Conservation (phyloP, 2,329 filamentous ascomycete genomes). For the Pyrenochaeta sp. region DNA sequence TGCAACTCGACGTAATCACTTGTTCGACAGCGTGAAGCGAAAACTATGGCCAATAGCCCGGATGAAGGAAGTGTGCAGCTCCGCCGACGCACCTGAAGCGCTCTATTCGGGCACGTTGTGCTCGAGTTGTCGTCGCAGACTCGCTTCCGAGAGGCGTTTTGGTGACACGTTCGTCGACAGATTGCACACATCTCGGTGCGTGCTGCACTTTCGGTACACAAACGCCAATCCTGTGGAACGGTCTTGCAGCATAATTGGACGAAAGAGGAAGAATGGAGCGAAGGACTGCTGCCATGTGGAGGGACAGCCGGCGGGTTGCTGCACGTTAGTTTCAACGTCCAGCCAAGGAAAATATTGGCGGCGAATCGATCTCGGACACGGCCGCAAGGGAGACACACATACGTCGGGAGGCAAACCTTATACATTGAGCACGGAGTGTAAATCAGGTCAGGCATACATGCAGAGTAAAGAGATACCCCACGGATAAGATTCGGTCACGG, state of each 20-base stretch:
- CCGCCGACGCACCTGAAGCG: slow-evolving; percentile 18
- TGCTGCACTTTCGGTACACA: slow-evolving; percentile 23
- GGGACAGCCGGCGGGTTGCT: slow-evolving; percentile 8
- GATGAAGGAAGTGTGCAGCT: slow-evolving; percentile 15
- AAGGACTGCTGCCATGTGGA: slow-evolving; percentile 15
- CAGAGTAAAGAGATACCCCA: slow-evolving; percentile 27
- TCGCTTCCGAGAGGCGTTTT: slow-evolving; percentile 32
- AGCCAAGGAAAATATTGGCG: slow-evolving; percentile 5
- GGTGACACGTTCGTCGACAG: slow-evolving; percentile 34
- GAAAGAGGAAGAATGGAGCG: slow-evolving; percentile 30
- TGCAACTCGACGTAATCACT: slow-evolving; percentile 4
- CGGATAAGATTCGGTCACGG: slow-evolving; percentile 7
- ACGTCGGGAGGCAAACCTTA: slow-evolving; percentile 11
- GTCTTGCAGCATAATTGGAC: slow-evolving; percentile 21
- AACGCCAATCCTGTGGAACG: slow-evolving; percentile 16
- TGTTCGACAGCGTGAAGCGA: slow-evolving; percentile 15
- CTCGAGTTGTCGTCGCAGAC: slow-evolving; percentile 17
- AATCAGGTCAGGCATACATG: slow-evolving; percentile 6
- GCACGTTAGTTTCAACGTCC: slow-evolving; percentile 31
- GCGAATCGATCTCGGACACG: slow-evolving; percentile 19
- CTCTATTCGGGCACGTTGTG: slow-evolving; percentile 31
- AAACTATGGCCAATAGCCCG: slow-evolving; percentile 5
- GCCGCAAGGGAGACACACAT: slow-evolving; percentile 22
- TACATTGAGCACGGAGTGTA: slow-evolving; percentile 3
- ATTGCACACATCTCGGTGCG: slow-evolving; percentile 25